Evolutionary conservation across 225 moss, liverwort and hornwort species (phyloP).

Genomic region (Physcomitrellopsis africana): DNA sequence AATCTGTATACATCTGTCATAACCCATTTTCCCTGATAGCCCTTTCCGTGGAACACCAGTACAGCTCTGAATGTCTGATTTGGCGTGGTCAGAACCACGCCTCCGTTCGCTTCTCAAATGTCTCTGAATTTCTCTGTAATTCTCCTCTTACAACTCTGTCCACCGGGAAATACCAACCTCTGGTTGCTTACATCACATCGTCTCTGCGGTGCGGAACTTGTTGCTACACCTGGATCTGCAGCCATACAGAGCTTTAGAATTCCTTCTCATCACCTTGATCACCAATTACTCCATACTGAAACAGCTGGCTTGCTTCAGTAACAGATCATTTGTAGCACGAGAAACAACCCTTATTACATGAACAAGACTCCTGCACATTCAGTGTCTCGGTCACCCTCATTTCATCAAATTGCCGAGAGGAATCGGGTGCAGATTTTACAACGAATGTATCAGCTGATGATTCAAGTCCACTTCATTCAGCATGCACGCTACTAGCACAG

Average conservation of each 20-base stretch:
- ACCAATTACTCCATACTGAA: too few relatives aligned
- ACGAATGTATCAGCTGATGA: too few relatives aligned
- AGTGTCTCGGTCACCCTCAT: too few relatives aligned
- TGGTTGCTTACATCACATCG: constrained; percentile 19
- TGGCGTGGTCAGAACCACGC: constrained; percentile 44
- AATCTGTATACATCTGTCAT: constrained; percentile 18
- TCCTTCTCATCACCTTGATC: background rate
- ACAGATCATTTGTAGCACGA: too few relatives aligned
- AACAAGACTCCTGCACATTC: too few relatives aligned
- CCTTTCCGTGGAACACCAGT: constrained; percentile 28
- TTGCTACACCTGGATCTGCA: constrained; percentile 35
- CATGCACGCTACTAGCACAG: background rate
- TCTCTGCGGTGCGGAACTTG: background rate
- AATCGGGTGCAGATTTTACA: too few relatives aligned
- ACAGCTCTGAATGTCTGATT: background rate
- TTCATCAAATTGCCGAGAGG: background rate
- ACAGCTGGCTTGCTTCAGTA: too few relatives aligned
- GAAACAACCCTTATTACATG: too few relatives aligned
- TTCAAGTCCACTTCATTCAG: background rate
- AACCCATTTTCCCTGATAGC: constrained; percentile 32
- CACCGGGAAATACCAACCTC: background rate
- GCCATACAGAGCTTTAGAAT: constrained; percentile 17
- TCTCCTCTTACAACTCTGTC: background rate
- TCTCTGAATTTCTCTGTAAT: background rate
- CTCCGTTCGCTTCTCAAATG: background rate